Evolutionary conservation across 176 grass and related monocot genomes (phyloP).

Genomic region (Alloteropsis semialata): DNA sequence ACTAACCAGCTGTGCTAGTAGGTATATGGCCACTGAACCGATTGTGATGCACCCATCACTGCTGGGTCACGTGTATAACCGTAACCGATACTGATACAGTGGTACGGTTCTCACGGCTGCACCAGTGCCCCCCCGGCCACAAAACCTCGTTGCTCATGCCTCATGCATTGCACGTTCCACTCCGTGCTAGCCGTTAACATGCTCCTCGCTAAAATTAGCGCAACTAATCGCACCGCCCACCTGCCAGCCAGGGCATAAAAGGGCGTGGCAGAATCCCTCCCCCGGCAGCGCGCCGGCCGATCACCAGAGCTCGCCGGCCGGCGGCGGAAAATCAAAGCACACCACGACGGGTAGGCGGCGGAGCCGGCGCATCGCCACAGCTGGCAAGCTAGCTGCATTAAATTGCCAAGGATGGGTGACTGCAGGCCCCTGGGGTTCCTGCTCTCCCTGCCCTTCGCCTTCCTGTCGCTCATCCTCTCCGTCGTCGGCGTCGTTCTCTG

Average conservation of each 20-base stretch:
- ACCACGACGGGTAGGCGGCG: not conserved
- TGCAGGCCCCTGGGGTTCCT: conserved; percentile 59
- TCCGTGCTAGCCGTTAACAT: not conserved
- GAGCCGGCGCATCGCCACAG: not conserved
- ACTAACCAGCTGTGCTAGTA: too few species aligned
- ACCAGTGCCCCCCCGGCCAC: not conserved
- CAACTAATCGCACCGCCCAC: not conserved
- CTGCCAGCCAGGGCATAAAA: not conserved
- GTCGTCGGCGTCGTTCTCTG: conserved; percentile 47
- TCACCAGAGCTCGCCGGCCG: not conserved
- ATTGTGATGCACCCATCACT: too few species aligned
- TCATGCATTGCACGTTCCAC: not conserved
- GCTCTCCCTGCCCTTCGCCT: conserved; percentile 57
- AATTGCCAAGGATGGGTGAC: conserved; percentile 20
- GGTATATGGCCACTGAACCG: too few species aligned
- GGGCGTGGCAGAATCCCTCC: not conserved
- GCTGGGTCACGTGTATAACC: too few species aligned
- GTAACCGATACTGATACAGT: too few species aligned
- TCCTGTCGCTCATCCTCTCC: conserved; percentile 61
- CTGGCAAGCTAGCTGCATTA: not conserved
- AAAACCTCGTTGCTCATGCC: not conserved
- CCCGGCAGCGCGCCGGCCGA: not conserved
- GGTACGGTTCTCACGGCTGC: too few species aligned
- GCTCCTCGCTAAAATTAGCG: not conserved
- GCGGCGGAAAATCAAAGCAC: not conserved